phyloP scores from a whole-genome alignment of 139 green algal species.

The Diplosphaera chodatii region DNA sequence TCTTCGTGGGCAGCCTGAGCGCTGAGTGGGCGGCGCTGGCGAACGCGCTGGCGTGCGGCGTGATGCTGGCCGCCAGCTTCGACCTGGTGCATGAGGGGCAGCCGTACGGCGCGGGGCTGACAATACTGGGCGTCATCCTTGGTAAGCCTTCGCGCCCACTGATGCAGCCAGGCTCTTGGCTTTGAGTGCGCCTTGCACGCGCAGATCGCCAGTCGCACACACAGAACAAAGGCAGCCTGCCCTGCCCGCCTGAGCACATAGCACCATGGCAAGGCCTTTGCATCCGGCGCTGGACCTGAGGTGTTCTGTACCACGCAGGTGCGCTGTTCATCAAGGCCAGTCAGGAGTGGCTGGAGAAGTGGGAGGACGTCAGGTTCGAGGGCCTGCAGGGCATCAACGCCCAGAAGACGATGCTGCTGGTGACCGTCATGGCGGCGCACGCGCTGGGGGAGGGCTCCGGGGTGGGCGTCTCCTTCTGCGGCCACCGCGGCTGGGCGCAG shows the following conservation, averaged over 20 bases:
- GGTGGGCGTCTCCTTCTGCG: constrained; percentile 86
- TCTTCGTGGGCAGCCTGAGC: constrained; percentile 52
- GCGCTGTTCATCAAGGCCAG: constrained; percentile 67
- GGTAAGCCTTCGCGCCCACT: constrained; percentile 13
- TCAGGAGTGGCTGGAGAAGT: constrained; percentile 47
- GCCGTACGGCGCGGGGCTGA: constrained; percentile 52
- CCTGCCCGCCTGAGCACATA: too few relatives aligned
- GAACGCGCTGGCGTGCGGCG: constrained; percentile 88
- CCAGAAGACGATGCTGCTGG: constrained; percentile 79
- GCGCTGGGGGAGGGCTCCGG: constrained; percentile 91
- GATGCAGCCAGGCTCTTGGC: neutral
- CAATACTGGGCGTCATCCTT: constrained; percentile 63
- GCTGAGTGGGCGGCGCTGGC: constrained; percentile 58
- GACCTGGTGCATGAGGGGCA: constrained; percentile 88
- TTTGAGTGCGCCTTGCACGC: too few relatives aligned
- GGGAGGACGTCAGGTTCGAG: constrained; percentile 65
- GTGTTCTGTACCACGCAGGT: constrained; percentile 15
- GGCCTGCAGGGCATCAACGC: constrained; percentile 71
- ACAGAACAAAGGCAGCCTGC: too few relatives aligned
- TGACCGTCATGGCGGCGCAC: constrained; percentile 96
- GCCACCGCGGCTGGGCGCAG: constrained; percentile 72
- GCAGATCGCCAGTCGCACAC: too few relatives aligned
- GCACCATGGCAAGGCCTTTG: neutral
- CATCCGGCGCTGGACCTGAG: neutral
- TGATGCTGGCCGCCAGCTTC: constrained; percentile 96